Conservation (phyloP, 2,329 filamentous ascomycete genomes). For the Westerdykella ornata region DNA sequence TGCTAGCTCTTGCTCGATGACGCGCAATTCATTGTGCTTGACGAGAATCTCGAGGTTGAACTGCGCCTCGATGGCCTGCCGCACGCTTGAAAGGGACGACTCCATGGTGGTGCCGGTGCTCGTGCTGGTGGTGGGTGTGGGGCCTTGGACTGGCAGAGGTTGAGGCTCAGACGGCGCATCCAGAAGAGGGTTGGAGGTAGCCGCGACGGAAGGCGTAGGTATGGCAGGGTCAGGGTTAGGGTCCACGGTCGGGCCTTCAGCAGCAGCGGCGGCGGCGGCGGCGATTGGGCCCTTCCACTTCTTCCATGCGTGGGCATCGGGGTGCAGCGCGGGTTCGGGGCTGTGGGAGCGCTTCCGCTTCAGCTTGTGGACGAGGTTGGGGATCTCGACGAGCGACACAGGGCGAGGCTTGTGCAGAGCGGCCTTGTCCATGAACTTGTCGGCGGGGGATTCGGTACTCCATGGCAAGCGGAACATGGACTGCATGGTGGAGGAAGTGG, state of each 20-base stretch:
- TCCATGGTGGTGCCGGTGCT: constrained; percentile 18
- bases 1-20: constrained; percentile 92
- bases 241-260: constrained; percentile 2
- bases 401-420: constrained; percentile 39
- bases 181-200: constrained; percentile 12
- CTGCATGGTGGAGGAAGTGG: constrained; percentile 40
- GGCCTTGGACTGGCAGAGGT: background rate
- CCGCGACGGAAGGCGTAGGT: constrained; percentile 10
- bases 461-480: constrained; percentile 48
- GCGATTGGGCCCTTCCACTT: constrained; percentile 35
- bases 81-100: constrained; percentile 46
- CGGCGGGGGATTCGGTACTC: constrained; percentile 40
- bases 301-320: constrained; percentile 34
- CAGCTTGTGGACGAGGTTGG: constrained; percentile 43
- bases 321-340: constrained; percentile 34
- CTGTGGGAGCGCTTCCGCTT: constrained; percentile 55
- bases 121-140: background rate
- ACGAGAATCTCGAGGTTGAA: constrained; percentile 85
- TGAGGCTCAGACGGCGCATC: background rate
- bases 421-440: constrained; percentile 41
- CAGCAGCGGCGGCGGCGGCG: constrained; percentile 10
- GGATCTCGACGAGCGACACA: constrained; percentile 43
- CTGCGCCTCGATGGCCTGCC: constrained; percentile 73
- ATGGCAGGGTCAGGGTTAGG: constrained; percentile 4
- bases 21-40: constrained; percentile 88